Evolutionary conservation across 2,329 filamentous ascomycete species (phyloP), one percentile per base, ranked within the genome.

Genomic region (Xylaria sp.): DNA sequence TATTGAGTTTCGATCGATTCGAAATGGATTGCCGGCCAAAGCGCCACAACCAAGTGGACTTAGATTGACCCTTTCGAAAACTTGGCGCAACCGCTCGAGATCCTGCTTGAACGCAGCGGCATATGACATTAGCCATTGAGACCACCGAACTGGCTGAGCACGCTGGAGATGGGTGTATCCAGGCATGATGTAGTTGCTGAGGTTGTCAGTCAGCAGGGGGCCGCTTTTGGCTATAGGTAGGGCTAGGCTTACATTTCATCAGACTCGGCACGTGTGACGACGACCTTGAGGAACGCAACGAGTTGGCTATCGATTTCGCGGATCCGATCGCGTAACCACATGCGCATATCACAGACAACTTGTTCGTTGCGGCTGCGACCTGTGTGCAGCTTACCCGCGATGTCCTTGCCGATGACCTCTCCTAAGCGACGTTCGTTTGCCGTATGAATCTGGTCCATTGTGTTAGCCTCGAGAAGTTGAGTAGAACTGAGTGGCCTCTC

Each of bases 331-430:
- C 93, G 87, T 70, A 97, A 82, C 93, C 93, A 97, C 79, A 97
- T 84, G 69, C 93, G 90, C 92, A 97, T 95, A 76, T 97, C 93
- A 25, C 91, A 94, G 56, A 90, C 93, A 65, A 97, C 89, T 81
- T 97, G 94, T 81, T 97, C 94, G 77, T 97, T 97, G 74, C 94
- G 88, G 79, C 91, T 94, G 60, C 94, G 90, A 50, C 91, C 91
- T 2, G 94, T 97, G 81, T 97, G 94, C 66, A 97, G 87, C 83
- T 97, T 97, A 28, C 94, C 93, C 0, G 91, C 93, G 65, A 92
- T 89, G 30, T 94, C 88, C 79, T 92, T 94, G 75, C 94, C 93
- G 70, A 97, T 94, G 70, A 97, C 86, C 83, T 97, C 94, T 60
- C 92, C 91, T 1, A 93, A 81, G 2, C 91, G 87, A 63, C 91